phyloP scores from a whole-genome alignment of 805 yeast species.

The Debaryomyces prosopidis region DNA sequence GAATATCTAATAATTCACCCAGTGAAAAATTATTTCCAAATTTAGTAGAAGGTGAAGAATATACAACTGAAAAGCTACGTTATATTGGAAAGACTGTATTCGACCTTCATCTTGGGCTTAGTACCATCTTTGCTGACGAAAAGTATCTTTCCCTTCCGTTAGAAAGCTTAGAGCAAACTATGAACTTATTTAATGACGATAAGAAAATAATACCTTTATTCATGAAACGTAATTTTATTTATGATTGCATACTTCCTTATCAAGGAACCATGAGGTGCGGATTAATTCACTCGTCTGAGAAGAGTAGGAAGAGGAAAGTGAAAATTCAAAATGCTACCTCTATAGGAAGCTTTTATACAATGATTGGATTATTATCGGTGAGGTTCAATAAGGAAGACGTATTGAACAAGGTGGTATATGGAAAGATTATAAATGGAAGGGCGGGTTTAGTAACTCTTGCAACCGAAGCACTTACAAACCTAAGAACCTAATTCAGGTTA shows the following conservation, averaged over 20 bases:
- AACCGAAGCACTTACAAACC: conserved; percentile 6
- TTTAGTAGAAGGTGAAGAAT: conserved; percentile 7
- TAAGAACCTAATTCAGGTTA: not conserved
- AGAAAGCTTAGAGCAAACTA: conserved; percentile 25
- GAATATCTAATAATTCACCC: not conserved
- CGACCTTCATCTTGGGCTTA: conserved; percentile 20
- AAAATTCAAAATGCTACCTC: conserved; percentile 21
- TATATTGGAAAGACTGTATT: conserved; percentile 25
- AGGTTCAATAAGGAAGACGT: conserved; percentile 28
- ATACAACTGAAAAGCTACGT: conserved; percentile 22
- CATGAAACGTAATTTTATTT: conserved; percentile 31
- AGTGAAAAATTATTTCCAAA: not conserved
- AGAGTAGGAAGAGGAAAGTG: conserved; percentile 6
- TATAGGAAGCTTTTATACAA: conserved; percentile 38
- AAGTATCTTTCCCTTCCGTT: conserved; percentile 29
- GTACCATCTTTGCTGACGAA: conserved; percentile 28
- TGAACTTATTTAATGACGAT: conserved; percentile 20
- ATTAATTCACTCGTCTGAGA: conserved; percentile 9
- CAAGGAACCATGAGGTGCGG: conserved; percentile 27
- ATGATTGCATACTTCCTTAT: conserved; percentile 30
- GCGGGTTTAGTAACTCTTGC: conserved; percentile 29
- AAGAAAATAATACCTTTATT: conserved; percentile 21
- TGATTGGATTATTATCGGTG: conserved; percentile 34
- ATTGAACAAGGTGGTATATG: conserved; percentile 17
- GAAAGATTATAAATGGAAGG: conserved; percentile 26